Evolutionary conservation across 192 early-diverging fungal species (phyloP), one percentile per base, ranked within the genome.

Genomic region (Linnemannia elongata): DNA sequence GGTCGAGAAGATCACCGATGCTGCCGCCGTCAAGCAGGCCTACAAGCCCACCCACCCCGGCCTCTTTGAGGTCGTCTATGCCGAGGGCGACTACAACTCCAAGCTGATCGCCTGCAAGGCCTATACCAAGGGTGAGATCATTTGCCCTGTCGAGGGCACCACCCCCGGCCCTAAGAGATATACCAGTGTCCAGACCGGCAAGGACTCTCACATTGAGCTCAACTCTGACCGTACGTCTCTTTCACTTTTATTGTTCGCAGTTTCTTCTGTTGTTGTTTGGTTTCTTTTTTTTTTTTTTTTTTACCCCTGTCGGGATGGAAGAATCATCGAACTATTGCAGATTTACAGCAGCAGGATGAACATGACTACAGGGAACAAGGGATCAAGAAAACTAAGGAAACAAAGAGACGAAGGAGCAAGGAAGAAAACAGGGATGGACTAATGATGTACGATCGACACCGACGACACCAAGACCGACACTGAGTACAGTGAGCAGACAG

Each of bases 111-210:
- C 89, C 15, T 82, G 75, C 47, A 82, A 77, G 12, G 76, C 81
- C 39, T 93, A 82, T 52, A 85, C 86, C 70, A 91, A 88, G 72
- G 91, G 90, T 1, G 89, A 90, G 68, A 44, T 84, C 42, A 83
- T 92, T 41, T 85, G 72, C 52, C 54, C 77, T 52, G 77, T 93
- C 35, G 89, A 91, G 30, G 92, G 91, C 18, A 79, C 79, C 27
- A 92, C 91, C 12, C 82, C 83, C n/a, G 91, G 91, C 20, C 81
- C 82, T 27, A 93, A 93, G 82, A 82, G 77, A 52, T 93, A 93
- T 70, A 89, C 92, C 41, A 84, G 86, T 52, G 91, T 93, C n/a
- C 92, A 93, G 79, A 74, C 90, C 20, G 88, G 82, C 38, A 77
- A 87, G 73, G 78, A 87, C 1, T 76, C 88, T 49, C 92, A 93